Evolutionary conservation across 371 early-diverging fungal species (phyloP), one percentile per base, ranked within the genome.

Genomic region (Mucor velutinosus): DNA sequence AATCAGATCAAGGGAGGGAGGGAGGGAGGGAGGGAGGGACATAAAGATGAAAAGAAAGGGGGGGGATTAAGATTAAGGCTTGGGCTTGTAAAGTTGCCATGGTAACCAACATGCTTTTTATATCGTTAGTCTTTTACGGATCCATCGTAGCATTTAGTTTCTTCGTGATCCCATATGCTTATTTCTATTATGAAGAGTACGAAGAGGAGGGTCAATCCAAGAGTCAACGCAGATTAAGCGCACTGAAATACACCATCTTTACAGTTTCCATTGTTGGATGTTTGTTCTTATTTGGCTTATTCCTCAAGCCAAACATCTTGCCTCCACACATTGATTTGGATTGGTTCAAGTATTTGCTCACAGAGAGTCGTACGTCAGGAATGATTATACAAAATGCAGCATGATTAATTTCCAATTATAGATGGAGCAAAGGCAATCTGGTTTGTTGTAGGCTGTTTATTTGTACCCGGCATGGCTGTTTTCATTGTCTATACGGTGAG

Each of bases 121-220:
- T 30, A 37, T 56, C 19, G 55, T 37, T 25, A 84, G 85, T 70
- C 23, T 73, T 76, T 30, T 82, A 82, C 66, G 77, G 78, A 12
- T 47, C 76, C 21, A 80, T 87, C 23, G 71, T 74, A 3, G 62
- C 82, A 19, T 79, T 81, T 25, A 58, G 64, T 37, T 84, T 83
- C 66, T 73, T 81, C 53, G 66, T 84, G 41, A 72, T 88, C 58
- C 88, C 88, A 1, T 78, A 82, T 39, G 73, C 81, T 4, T 88
- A 86, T 58, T 86, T 86, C 66, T 88, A 80, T 69, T 86, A 77
- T 67, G 84, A 86, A 55, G 83, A 84, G 47, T 66, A 74, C 12
- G 82, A 81, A 14, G 66, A 68, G 32, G 58, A 76, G 30, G 33
- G 63, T 14, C 55, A 53, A 23, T 33, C 25, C 21, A 63, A 61